phyloP scores from a whole-genome alignment of 257 asterid genomes.

The Gynochthodes officinalis region DNA sequence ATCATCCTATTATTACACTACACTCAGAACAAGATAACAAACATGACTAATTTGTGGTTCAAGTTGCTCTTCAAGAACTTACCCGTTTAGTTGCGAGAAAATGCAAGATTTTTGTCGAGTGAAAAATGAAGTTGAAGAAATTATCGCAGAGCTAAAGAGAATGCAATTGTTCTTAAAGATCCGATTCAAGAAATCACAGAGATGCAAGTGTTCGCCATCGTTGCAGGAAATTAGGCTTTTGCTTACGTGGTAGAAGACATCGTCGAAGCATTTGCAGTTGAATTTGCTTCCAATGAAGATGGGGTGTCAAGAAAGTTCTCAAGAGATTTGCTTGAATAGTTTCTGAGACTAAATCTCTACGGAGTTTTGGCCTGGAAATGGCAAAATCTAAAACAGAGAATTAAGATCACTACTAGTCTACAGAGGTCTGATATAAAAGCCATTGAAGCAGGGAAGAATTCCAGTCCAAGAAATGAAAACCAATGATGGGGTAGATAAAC shows the following conservation, averaged over 20 bases:
- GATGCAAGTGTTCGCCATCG: slow-evolving; percentile 1
- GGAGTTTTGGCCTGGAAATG: neutral
- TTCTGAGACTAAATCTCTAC: neutral
- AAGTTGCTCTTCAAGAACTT: neutral
- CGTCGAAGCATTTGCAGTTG: neutral
- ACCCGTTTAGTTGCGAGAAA: neutral
- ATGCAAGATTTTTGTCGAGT: slow-evolving; percentile 5
- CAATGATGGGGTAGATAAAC: neutral
- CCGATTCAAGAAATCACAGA: neutral
- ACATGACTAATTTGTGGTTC: neutral
- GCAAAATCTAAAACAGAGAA: neutral
- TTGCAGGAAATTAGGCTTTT: neutral
- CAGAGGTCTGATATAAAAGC: neutral
- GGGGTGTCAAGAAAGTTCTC: neutral
- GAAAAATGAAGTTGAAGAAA: neutral
- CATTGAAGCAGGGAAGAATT: neutral
- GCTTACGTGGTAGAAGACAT: slow-evolving; percentile 9
- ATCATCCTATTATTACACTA: too few relatives aligned
- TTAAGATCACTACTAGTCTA: neutral
- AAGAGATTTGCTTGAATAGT: neutral
- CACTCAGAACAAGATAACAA: neutral
- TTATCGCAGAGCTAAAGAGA: neutral
- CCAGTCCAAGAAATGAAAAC: neutral
- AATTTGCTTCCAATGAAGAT: neutral
- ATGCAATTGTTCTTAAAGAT: slow-evolving; percentile 6